Conservation (phyloP, 352 stramenopile genomes). For the Globisporangium polare region DNA sequence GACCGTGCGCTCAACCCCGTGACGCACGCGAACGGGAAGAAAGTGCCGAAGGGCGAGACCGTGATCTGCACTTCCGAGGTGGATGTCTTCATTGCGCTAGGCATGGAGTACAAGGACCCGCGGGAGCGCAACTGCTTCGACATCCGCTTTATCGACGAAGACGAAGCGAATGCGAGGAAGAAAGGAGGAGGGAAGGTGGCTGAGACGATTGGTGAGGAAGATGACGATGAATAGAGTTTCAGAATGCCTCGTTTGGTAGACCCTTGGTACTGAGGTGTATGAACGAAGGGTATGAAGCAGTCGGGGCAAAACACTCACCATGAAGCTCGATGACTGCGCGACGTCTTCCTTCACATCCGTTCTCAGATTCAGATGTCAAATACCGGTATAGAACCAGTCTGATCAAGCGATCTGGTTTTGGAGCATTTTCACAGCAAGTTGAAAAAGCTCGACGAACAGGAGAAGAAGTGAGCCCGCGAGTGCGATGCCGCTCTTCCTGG, state of each 20-base stretch:
- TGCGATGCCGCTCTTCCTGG: slow-evolving; percentile 84
- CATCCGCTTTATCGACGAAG: slow-evolving; percentile 76
- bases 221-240: background rate
- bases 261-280: no score
- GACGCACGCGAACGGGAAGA: slow-evolving; percentile 48
- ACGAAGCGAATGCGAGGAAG: slow-evolving; percentile 55
- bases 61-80: slow-evolving; percentile 77
- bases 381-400: no score
- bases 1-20: slow-evolving; percentile 65
- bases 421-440: no score
- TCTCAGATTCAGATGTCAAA: no score
- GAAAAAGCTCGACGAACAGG: no score
- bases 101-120: slow-evolving; percentile 81
- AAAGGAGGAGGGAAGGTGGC: background rate
- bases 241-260: background rate
- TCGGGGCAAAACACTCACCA: no score
- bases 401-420: no score
- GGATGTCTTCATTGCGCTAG: slow-evolving; percentile 82
- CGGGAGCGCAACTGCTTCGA: slow-evolving; percentile 78
- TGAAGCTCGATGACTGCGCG: no score
- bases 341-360: no score
- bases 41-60: slow-evolving; percentile 60
- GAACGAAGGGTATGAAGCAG: no score
- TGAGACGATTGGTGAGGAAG: background rate
- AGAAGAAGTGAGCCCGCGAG: background rate